A percentile compares a stretch with the other conserved stretches of the same genome.
These are phyloP conservation scores for Mycena latifolia DNA, from an alignment of 768 basidiomycete species.

Conservation along the genomic window DNA sequence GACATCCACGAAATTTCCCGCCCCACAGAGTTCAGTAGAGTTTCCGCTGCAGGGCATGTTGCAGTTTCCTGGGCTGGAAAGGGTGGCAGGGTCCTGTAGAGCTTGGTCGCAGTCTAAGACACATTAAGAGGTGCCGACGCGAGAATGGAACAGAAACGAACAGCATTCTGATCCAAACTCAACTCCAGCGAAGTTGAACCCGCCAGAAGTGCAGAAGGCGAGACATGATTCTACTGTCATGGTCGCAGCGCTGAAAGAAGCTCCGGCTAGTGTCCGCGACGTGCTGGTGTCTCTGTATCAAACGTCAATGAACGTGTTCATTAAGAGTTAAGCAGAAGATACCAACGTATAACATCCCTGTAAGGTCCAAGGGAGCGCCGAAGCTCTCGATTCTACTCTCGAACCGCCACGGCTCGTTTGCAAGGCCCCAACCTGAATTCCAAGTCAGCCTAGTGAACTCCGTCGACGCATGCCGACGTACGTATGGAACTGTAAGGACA, in stretches of 20 bases:
- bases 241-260: constrained; percentile 47
- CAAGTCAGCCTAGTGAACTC: too few relatives aligned
- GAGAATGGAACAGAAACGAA: constrained; percentile 42
- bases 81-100: constrained; percentile 47
- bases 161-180: constrained; percentile 68
- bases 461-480: too few relatives aligned
- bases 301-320: neutral
- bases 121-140: neutral
- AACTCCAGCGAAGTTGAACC: constrained; percentile 59
- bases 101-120: constrained; percentile 58
- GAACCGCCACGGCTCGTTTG: constrained; percentile 21
- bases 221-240: constrained; percentile 57
- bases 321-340: neutral
- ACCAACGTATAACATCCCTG: constrained; percentile 34
- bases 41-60: constrained; percentile 58
- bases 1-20: constrained; percentile 56
- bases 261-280: constrained; percentile 55
- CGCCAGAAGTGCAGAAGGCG: constrained; percentile 38
- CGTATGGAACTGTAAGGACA: too few relatives aligned
- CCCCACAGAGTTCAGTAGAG: constrained; percentile 56
- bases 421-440: constrained; percentile 31
- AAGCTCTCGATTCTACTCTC: too few relatives aligned
- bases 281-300: constrained; percentile 52
- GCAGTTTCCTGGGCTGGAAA: constrained; percentile 46
- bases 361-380: constrained; percentile 2